These are phyloP conservation scores for Abelmoschus esculentus DNA, from an alignment of 345 rosid genomes.

Conservation along the genomic window DNA sequence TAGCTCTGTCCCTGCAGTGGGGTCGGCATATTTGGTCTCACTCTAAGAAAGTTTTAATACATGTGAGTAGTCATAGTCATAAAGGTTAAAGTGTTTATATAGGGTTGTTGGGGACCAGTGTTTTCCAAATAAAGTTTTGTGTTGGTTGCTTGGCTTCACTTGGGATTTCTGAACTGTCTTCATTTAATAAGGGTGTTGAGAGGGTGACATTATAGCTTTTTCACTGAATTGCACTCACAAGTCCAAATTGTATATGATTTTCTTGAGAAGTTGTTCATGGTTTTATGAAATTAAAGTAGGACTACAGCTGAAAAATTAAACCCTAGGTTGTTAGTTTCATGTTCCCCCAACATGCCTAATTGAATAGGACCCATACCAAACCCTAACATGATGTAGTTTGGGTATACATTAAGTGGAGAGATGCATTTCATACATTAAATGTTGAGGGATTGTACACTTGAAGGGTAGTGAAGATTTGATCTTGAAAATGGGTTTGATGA, in stretches of 20 bases:
- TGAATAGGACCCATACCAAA: neutral
- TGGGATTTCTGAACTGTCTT: neutral
- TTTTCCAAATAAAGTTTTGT: conserved; percentile 20
- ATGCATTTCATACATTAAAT: too few species aligned
- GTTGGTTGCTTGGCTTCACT: conserved; percentile 14
- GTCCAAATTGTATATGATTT: neutral
- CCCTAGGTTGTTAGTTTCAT: neutral
- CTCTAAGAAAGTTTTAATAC: neutral
- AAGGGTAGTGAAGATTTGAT: too few species aligned
- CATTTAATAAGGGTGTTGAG: neutral
- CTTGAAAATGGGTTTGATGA: too few species aligned
- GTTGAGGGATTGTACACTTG: too few species aligned
- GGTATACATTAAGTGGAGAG: neutral
- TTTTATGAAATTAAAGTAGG: neutral
- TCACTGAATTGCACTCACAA: neutral
- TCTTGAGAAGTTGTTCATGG: neutral
- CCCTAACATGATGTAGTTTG: neutral
- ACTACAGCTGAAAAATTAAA: neutral
- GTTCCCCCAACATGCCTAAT: neutral
- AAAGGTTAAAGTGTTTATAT: conserved; percentile 19
- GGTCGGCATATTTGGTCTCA: too few species aligned
- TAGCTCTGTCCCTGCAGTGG: too few species aligned
- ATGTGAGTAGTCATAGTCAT: conserved; percentile 22
- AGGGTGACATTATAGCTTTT: neutral
- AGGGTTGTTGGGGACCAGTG: conserved; percentile 26